Evolutionary conservation across 371 early-diverging fungal species (phyloP).

Genomic region (Mucor plumbeus): DNA sequence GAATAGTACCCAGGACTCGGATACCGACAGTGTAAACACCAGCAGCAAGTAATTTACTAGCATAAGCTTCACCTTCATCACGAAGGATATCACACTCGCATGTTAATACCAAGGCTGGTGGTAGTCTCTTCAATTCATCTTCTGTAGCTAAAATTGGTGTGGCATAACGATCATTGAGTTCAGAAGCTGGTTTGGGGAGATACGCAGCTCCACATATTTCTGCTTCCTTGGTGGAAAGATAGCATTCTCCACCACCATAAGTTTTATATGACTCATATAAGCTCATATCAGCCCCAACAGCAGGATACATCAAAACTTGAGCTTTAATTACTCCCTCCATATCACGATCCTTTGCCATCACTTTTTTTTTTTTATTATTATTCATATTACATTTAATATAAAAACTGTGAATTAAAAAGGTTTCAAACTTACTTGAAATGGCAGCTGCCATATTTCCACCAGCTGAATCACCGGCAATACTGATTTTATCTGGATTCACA

Average conservation of each 20-base stretch:
- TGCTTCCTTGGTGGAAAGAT: conserved; percentile 1
- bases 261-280: conserved; percentile 13
- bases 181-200: conserved; percentile 6
- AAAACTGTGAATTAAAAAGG: no score
- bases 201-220: conserved; percentile 13
- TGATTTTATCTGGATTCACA: conserved; percentile 16
- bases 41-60: conserved; percentile 17
- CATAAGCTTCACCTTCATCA: conserved; percentile 37
- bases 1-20: conserved; percentile 22
- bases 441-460: conserved; percentile 39
- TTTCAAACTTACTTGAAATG: conserved; percentile 22
- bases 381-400: neutral
- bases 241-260: conserved; percentile 22
- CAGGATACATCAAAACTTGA: conserved; percentile 28
- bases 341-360: conserved; percentile 29
- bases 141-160: conserved; percentile 19
- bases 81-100: conserved; percentile 34
- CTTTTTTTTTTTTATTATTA: neutral
- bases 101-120: conserved; percentile 25
- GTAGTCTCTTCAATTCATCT: conserved; percentile 25
- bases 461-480: conserved; percentile 32
- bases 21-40: conserved; percentile 25
- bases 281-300: conserved; percentile 8
- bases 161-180: conserved; percentile 10
- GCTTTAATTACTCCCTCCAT: conserved; percentile 17